phyloP scores from a whole-genome alignment of 2,329 filamentous ascomycete species.

The Myriosclerotinia duriaeana region DNA sequence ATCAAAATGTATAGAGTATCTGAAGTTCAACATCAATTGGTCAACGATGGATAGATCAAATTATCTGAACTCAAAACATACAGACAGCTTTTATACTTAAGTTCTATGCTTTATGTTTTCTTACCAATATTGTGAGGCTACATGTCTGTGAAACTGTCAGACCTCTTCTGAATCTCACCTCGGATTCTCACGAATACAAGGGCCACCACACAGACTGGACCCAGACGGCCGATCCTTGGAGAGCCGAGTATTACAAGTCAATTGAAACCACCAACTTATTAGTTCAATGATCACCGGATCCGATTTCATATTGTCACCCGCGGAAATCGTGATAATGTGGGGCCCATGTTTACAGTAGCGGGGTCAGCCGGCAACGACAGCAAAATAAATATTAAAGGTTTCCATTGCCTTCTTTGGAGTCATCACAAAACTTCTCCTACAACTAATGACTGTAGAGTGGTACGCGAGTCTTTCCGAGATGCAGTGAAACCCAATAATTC shows the following conservation, averaged over 20 bases:
- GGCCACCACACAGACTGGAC: not conserved
- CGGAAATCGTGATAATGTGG: conserved; percentile 14
- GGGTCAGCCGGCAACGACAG: conserved; percentile 3
- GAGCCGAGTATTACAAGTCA: not conserved
- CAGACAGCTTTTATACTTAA: conserved; percentile 16
- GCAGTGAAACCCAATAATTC: conserved; percentile 17
- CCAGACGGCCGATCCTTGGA: too few relatives aligned
- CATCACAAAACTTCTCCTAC: not conserved
- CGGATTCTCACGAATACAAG: not conserved
- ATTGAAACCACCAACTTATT: not conserved
- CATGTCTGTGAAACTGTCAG: not conserved
- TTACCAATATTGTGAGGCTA: not conserved
- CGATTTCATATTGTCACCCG: not conserved
- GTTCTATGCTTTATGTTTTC: conserved; percentile 2
- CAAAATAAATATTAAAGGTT: conserved; percentile 21
- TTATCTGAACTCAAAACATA: conserved; percentile 16
- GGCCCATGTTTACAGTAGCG: conserved; percentile 19
- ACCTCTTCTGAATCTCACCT: not conserved
- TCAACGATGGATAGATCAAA: conserved; percentile 13
- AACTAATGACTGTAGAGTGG: conserved; percentile 17
- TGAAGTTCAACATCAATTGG: conserved; percentile 19
- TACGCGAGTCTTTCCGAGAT: conserved; percentile 22
- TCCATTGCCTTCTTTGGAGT: not conserved
- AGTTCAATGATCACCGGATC: conserved; percentile 1
- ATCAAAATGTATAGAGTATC: conserved; percentile 16